Evolutionary conservation across 2,329 filamentous ascomycete genomes (phyloP).

Genomic region (Fusarium napiforme): DNA sequence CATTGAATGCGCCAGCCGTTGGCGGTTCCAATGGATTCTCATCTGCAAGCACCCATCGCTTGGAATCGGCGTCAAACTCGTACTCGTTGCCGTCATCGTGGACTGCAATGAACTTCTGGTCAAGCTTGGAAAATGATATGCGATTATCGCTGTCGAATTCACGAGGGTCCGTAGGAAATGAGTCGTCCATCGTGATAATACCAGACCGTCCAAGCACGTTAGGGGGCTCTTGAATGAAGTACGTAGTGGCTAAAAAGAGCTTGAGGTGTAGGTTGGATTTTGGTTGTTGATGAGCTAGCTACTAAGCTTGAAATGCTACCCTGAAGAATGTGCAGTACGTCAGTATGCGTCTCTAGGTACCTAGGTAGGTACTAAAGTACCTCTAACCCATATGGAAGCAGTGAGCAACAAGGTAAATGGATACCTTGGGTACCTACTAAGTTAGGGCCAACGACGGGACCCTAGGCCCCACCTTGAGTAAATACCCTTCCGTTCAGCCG

Average conservation of each 20-base stretch:
- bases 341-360: slow-evolving; percentile 20
- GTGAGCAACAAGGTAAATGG: no score
- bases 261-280: slow-evolving; percentile 7
- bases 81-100: slow-evolving; percentile 87
- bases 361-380: no score
- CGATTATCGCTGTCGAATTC: slow-evolving; percentile 82
- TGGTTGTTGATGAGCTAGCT: slow-evolving; percentile 15
- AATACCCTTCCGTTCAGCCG: background rate
- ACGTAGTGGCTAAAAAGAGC: background rate
- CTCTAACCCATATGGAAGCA: no score
- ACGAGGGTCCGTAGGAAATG: slow-evolving; percentile 69
- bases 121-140: slow-evolving; percentile 86
- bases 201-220: background rate
- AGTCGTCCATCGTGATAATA: slow-evolving; percentile 45
- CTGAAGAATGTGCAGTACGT: slow-evolving; percentile 40
- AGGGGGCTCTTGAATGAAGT: background rate
- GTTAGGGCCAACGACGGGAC: background rate
- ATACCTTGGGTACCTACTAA: no score
- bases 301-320: background rate
- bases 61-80: slow-evolving; percentile 78
- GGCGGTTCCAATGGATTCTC: slow-evolving; percentile 56
- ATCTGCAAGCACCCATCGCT: slow-evolving; percentile 79
- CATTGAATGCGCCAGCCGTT: slow-evolving; percentile 53
- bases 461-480: slow-evolving; percentile 1
- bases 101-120: slow-evolving; percentile 85